These are phyloP conservation scores for Heritiera littoralis DNA, from an alignment of 345 rosid species.

Conservation along the genomic window DNA sequence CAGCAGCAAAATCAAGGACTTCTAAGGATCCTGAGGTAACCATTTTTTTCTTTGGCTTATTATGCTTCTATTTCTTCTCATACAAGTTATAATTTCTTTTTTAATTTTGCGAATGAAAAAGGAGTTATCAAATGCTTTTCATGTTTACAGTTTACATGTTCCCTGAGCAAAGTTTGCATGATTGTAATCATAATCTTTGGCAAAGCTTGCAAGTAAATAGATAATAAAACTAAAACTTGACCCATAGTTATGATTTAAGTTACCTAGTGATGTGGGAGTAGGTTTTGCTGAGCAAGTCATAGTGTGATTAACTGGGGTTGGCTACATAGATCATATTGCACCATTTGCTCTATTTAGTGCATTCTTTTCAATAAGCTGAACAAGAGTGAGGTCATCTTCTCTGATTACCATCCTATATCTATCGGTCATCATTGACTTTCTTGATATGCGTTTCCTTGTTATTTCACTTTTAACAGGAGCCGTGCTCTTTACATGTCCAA, in stretches of 20 bases:
- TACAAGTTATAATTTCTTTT: not conserved
- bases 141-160: not conserved
- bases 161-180: not conserved
- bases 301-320: not conserved
- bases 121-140: conserved; percentile 5
- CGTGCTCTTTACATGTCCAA: not conserved
- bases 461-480: not conserved
- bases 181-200: not conserved
- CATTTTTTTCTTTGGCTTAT: not conserved
- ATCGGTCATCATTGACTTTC: not conserved
- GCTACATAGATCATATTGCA: not conserved
- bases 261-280: not conserved
- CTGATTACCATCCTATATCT: not conserved
- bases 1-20: conserved; percentile 39
- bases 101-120: not conserved
- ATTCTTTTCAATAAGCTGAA: not conserved
- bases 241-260: not conserved
- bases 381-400: not conserved
- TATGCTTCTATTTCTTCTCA: not conserved
- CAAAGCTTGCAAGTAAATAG: conserved; percentile 1
- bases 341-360: not conserved
- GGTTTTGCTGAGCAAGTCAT: not conserved
- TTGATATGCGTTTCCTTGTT: conserved; percentile 4
- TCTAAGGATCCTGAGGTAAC: conserved; percentile 59
- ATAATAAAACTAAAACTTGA: conserved; percentile 2